Base-by-base conservation (phyloP, 306 rosid genomes). In the Geum urbanum region DNA sequence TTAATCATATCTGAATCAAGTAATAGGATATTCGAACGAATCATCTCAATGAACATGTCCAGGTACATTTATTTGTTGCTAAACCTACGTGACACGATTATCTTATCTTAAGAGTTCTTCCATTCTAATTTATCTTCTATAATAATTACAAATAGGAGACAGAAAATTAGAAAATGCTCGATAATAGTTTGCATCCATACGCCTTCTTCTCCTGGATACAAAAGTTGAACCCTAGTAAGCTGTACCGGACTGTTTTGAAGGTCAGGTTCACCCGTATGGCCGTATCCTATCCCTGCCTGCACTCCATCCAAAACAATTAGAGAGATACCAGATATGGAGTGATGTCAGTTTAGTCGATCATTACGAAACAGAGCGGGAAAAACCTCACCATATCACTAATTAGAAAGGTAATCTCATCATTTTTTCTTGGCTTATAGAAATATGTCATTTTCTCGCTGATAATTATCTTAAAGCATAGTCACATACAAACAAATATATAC, bases 231-330 rank as follows among this genome's bases (percentile, higher is more conserved):
- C 35, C 43, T 22, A 56, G 5, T 18, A 1, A 44, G 9, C 8
- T 52, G 70, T 44, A 63, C 27, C 75, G 0, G 27, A 47, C 74
- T 55, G 40, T 6, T 13, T 52, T 70, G 15, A 20, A 20, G 71
- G 61, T 62, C 62, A 53, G 58, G 70, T 76, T 70, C 80, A 76
- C 4, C 67, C n/a, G 66, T 10, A 70, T 52, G 8, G 8, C 10
- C 19, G 4, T 3, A 32, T 20, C 37, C 59, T 54, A 1, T 8
- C 9, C 32, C 3, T 12, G 59, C 15, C 10, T 6, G 9, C 59
- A 20, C 8, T 7, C 8, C 3, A 51, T n/a, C 56, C 56, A n/a
- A 51, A n/a, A 20, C 37, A 32, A 52, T n/a, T 24, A 53, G 58
- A 53, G 4, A 53, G 6, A 54, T 54, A 54, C 4, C 1, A 2